A percentile compares a stretch with the other conserved stretches of the same genome.
Conservation (phyloP, 768 basidiomycete genomes). For the Cantharellus cinnabarinus region DNA sequence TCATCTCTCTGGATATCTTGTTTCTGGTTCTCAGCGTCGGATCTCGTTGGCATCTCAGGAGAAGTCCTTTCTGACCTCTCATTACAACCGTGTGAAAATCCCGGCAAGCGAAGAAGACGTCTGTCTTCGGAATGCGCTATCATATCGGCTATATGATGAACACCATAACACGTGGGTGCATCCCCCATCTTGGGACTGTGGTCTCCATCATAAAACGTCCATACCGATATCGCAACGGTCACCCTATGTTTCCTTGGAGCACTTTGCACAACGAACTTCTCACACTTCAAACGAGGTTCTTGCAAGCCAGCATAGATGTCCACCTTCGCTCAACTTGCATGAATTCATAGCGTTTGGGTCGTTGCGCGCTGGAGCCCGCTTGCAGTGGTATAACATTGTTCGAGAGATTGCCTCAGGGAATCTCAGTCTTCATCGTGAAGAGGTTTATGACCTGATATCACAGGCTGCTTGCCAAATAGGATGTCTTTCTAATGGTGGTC, state of each 20-base stretch:
- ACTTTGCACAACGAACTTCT: slow-evolving; percentile 14
- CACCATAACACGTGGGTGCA: slow-evolving; percentile 6
- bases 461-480: slow-evolving; percentile 30
- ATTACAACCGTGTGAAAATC: background rate
- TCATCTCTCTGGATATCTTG: background rate
- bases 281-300: slow-evolving; percentile 26
- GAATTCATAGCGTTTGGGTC: slow-evolving; percentile 2
- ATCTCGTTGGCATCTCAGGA: background rate
- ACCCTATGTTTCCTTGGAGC: slow-evolving; percentile 20
- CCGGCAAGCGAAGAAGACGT: background rate
- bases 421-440: slow-evolving; percentile 21
- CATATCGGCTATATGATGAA: slow-evolving; percentile 17
- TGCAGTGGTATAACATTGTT: slow-evolving; percentile 7
- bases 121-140: slow-evolving; percentile 15
- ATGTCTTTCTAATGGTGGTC: slow-evolving; percentile 2
- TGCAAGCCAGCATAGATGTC: slow-evolving; percentile 23
- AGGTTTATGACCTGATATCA: slow-evolving; percentile 24
- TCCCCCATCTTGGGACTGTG: slow-evolving; percentile 7
- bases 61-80: slow-evolving; percentile 1
- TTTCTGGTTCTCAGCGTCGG: background rate
- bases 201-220: slow-evolving; percentile 12
- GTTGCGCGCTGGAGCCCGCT: background rate
- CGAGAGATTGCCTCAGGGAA: slow-evolving; percentile 23
- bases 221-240: slow-evolving; percentile 15
- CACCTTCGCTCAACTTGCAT: slow-evolving; percentile 16